A percentile compares a stretch with the other conserved stretches of the same genome.
Conservation (phyloP, 768 basidiomycete species). For the Cubamyces sp. region DNA sequence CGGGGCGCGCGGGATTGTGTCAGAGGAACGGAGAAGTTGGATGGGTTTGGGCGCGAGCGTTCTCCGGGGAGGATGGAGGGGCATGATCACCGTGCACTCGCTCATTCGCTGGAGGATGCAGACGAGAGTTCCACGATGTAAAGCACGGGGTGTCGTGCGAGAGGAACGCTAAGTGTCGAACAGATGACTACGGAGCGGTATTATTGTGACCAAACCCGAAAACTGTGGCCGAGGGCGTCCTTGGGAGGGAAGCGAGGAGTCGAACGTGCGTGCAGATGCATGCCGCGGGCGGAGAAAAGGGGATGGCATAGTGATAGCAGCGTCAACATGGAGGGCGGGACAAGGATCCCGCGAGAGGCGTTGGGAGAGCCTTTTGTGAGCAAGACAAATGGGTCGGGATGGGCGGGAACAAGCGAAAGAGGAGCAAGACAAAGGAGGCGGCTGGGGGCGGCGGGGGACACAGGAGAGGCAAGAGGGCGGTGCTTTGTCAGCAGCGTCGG, state of each 20-base stretch:
- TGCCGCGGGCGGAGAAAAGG: slow-evolving; percentile 8
- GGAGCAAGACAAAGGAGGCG: neutral
- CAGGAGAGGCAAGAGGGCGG: slow-evolving; percentile 6
- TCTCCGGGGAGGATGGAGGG: neutral
- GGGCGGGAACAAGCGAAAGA: neutral
- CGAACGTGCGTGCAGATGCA: slow-evolving; percentile 29
- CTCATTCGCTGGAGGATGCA: slow-evolving; percentile 19
- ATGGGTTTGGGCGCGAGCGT: neutral
- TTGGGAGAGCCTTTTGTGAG: neutral
- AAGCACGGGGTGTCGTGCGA: slow-evolving; percentile 19
- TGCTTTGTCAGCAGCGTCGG: slow-evolving; percentile 30
- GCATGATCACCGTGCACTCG: slow-evolving; percentile 22
- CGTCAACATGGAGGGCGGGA: neutral
- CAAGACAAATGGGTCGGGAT: neutral
- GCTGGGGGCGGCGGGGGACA: neutral
- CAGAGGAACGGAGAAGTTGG: neutral
- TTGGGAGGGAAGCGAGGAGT: slow-evolving; percentile 13
- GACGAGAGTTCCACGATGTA: slow-evolving; percentile 13
- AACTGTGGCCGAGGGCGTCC: slow-evolving; percentile 15
- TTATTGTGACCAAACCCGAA: neutral
- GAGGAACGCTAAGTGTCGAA: slow-evolving; percentile 16
- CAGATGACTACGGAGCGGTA: slow-evolving; percentile 19
- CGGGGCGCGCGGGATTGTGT: neutral
- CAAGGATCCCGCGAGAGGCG: neutral
- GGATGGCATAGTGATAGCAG: slow-evolving; percentile 7